Evolutionary conservation across 2,329 filamentous ascomycete genomes (phyloP), one percentile per base, ranked within the genome.

Genomic region (Penicillium janthinellum): DNA sequence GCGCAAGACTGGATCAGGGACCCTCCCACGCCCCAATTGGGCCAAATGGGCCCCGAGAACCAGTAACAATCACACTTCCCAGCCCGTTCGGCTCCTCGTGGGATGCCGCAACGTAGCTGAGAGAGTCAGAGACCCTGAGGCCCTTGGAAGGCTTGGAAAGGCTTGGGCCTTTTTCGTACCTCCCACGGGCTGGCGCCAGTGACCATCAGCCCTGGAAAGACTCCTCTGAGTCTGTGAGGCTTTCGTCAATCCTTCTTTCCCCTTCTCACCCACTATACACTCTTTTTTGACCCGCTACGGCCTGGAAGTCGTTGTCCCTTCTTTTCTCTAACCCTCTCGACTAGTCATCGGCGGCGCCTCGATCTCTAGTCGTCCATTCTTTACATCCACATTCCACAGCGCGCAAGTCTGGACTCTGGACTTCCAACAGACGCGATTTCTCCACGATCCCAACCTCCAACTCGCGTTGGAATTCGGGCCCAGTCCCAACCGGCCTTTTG

Each of bases 261-360:
- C 49, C 49, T 51, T 38, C 12, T 17, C 57, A 45, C 48, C 60
- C 56, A n/a, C 52, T 17, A 31, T 22, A 28, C 25, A 31, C 31
- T 8, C 51, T 41, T 25, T 44, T 34, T 53, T 41, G 4, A 57
- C 39, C 48, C 34, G 56, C 22, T 58, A 61, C 64, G 66, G 45
- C 66, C 67, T 69, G 67, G 67, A 57, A 63, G 67, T 68, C 67
- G 67, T 63, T 62, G 63, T 69, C 60, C 66, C 25, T 60, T 69
- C 67, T 50, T 69, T 69, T 68, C 57, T 39, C 44, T 50, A 38
- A 37, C 49, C 49, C 22, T 64, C 39, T 51, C 20, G 61, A 62
- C 62, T 67, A 59, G 64, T 56, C 49, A 57, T 64, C 60, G 63
- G 65, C 63, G 10, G 65, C 59, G 63, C 64, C 64, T 66, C 57